Evolutionary conservation across 495 filamentous ascomycete species (phyloP), one percentile per base, ranked within the genome.

Genomic region (Penicillium chermesinum): DNA sequence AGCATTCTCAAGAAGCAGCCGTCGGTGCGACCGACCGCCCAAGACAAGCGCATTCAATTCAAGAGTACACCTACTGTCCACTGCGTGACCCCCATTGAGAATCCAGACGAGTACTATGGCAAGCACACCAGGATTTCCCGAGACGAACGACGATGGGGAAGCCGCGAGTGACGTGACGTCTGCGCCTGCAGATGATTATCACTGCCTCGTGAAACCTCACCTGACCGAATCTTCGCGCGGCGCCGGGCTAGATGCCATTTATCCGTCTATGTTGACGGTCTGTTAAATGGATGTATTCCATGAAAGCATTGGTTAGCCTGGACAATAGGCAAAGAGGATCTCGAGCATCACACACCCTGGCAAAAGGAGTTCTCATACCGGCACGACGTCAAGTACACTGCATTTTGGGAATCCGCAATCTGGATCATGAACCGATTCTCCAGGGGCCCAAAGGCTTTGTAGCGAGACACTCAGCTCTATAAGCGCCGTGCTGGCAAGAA

Each of bases 31-130:
- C 41, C 19, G 27, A 54, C 45, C 13, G 45, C 53, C 33, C 44
- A 53, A n/a, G 54, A 63, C 27, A 79, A 75, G 54, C 64, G 61
- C 47, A 70, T 78, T 21, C 63, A 74, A 33, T 78, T 79, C 58
- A 53, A 71, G 18, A 65, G 62, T 21, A 68, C 70, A 5, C 74
- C 76, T 5, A 73, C 68, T 18, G 67, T 79, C 18, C 60, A 77
- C 56, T 77, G 72, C 38, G 69, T 79, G 48, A 77, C 72, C 4
- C 74, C 74, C 0, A 75, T 79, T 54, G 71, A 73, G 57, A 71
- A 72, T 15, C 66, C 70, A 17, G 74, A 77, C 16, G 76, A 79
- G 41, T 79, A 77, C 53, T 76, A 79, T 38, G 76, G 76, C 45
- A 67, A 57, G 19, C 72, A 78, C 51, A 67, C 62, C 27, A 79